These are phyloP conservation scores for Dillenia suffruticosa DNA, from an alignment of 164 flowering plant species.

Conservation along the genomic window DNA sequence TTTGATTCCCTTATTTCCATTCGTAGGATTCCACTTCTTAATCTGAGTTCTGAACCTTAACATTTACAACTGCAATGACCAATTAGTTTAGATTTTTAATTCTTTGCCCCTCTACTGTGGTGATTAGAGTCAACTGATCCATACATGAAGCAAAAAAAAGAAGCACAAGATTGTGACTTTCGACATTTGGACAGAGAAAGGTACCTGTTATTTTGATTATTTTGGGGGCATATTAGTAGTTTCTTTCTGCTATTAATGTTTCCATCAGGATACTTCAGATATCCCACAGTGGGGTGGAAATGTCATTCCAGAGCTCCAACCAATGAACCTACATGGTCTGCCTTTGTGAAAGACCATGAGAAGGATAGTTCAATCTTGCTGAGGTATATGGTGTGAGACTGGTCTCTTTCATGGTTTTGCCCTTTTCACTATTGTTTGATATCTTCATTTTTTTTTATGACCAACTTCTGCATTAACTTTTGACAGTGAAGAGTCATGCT, in stretches of 20 bases:
- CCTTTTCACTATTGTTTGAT: background rate
- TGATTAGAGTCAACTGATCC: conserved; percentile 31
- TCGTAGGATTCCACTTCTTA: no score
- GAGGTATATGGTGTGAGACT: conserved; percentile 31
- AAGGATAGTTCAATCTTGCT: conserved; percentile 39
- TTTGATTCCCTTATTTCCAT: no score
- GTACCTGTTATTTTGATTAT: conserved; percentile 22
- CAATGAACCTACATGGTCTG: conserved; percentile 25
- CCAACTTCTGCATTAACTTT: conserved; percentile 3
- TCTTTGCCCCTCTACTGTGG: conserved; percentile 15
- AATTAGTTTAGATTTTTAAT: conserved; percentile 1
- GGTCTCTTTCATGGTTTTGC: background rate
- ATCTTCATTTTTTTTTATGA: background rate
- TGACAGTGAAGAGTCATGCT: conserved; percentile 75
- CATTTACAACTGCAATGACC: no score
- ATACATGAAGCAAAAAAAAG: conserved; percentile 15
- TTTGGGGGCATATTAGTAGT: background rate
- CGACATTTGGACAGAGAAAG: conserved; percentile 20
- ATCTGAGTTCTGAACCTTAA: no score
- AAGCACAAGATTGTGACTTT: conserved; percentile 22
- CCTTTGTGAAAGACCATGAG: conserved; percentile 29
- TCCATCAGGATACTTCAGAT: conserved; percentile 16
- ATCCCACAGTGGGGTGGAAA: conserved; percentile 11
- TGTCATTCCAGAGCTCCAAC: conserved; percentile 17
- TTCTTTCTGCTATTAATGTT: no score